These are phyloP conservation scores for Trichoderma asperelloides DNA, from an alignment of 495 filamentous ascomycete genomes.

Conservation along the genomic window DNA sequence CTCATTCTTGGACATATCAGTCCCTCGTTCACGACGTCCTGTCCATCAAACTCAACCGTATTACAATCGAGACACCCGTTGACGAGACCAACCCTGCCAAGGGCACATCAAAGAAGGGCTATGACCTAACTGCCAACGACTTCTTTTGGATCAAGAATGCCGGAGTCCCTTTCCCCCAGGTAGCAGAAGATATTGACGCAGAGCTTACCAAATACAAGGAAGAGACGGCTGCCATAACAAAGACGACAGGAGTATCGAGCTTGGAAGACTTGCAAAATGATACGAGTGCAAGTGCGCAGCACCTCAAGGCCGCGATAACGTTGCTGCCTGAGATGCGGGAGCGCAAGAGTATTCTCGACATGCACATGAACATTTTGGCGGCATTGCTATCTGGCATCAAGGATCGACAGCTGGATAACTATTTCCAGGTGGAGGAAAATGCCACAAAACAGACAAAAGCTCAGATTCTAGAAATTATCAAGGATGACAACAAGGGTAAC, in stretches of 20 bases:
- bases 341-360: constrained; percentile 83
- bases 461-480: constrained; percentile 83
- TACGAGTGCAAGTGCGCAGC: constrained; percentile 76
- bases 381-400: constrained; percentile 82
- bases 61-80: constrained; percentile 74
- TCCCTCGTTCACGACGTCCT: constrained; percentile 92
- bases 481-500: constrained; percentile 68
- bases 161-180: constrained; percentile 87
- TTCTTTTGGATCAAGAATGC: constrained; percentile 98
- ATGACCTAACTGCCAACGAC: constrained; percentile 84
- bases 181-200: constrained; percentile 89
- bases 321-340: constrained; percentile 86
- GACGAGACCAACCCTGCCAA: constrained; percentile 68
- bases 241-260: constrained; percentile 85
- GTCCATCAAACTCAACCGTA: constrained; percentile 90
- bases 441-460: constrained; percentile 86
- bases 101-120: constrained; percentile 68
- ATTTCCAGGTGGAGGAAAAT: constrained; percentile 90
- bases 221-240: constrained; percentile 88
- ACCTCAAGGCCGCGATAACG: constrained; percentile 92
- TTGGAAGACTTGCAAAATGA: constrained; percentile 92
- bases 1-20: constrained; percentile 98
- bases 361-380: constrained; percentile 99
- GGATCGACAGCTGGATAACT: constrained; percentile 90
- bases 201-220: constrained; percentile 93